Percentiles rank a stretch among this genome's conserved stretches.
These are phyloP conservation scores for Cercospora sojina DNA, from an alignment of 2,329 filamentous ascomycete species.

Conservation along the genomic window DNA sequence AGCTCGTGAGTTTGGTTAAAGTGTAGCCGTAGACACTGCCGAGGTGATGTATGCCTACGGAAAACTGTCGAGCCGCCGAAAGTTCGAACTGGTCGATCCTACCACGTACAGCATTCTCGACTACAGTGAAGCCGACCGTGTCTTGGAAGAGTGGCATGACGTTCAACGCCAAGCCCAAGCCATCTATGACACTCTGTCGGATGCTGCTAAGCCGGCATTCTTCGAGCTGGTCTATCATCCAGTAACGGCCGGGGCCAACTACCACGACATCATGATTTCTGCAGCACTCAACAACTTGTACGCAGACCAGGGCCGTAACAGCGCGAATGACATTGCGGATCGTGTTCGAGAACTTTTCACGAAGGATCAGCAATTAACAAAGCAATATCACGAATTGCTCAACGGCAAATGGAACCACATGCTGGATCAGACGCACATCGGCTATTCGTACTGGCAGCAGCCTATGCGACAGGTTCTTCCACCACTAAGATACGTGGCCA, in stretches of 20 bases:
- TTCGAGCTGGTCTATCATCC: slow-evolving; percentile 64
- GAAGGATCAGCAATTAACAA: slow-evolving; percentile 57
- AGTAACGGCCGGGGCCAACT: slow-evolving; percentile 56
- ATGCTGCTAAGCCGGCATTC: slow-evolving; percentile 56
- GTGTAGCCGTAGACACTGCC: slow-evolving; percentile 51
- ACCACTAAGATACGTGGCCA: neutral
- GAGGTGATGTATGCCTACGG: slow-evolving; percentile 57
- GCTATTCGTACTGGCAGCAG: slow-evolving; percentile 62
- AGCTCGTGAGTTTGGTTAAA: slow-evolving; percentile 56
- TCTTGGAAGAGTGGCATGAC: slow-evolving; percentile 56
- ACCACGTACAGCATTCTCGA: slow-evolving; percentile 61
- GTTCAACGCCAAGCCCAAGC: slow-evolving; percentile 56
- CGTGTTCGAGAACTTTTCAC: slow-evolving; percentile 56
- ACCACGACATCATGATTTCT: slow-evolving; percentile 55
- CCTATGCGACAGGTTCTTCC: slow-evolving; percentile 39
- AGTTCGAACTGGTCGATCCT: slow-evolving; percentile 62
- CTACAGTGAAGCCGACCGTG: slow-evolving; percentile 62
- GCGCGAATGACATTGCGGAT: slow-evolving; percentile 55
- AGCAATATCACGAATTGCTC: slow-evolving; percentile 58
- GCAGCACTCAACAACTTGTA: slow-evolving; percentile 56
- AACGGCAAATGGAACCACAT: slow-evolving; percentile 43
- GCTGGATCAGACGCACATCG: slow-evolving; percentile 42
- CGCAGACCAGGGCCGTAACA: slow-evolving; percentile 57
- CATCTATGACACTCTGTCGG: slow-evolving; percentile 56
- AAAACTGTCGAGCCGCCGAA: slow-evolving; percentile 57